These are phyloP conservation scores for Penicillium sp. DNA, from an alignment of 2,329 filamentous ascomycete species.

Conservation along the genomic window DNA sequence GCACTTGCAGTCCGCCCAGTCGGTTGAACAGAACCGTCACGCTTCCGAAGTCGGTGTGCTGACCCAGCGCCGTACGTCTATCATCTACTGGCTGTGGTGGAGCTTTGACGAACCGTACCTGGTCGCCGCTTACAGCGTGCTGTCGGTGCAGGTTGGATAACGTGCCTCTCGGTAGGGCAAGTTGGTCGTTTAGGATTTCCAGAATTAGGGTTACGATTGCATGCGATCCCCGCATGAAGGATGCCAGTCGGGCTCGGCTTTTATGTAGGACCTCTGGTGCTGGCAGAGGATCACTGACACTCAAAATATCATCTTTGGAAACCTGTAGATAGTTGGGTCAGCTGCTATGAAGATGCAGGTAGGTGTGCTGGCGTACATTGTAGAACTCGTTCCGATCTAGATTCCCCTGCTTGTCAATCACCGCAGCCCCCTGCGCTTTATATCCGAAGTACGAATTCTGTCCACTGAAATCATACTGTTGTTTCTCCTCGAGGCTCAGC, in stretches of 20 bases:
- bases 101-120: constrained; percentile 47
- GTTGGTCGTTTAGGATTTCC: constrained; percentile 37
- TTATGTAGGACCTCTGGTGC: constrained; percentile 36
- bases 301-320: constrained; percentile 47
- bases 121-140: constrained; percentile 40
- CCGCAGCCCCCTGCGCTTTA: constrained; percentile 41
- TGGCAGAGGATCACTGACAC: constrained; percentile 32
- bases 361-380: constrained; percentile 35
- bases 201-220: constrained; percentile 41
- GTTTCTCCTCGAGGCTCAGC: constrained; percentile 44
- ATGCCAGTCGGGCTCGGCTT: constrained; percentile 32
- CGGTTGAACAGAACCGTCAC: constrained; percentile 51
- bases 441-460: constrained; percentile 49
- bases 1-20: constrained; percentile 48
- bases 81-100: constrained; percentile 41
- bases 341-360: not conserved
- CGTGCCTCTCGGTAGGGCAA: constrained; percentile 37
- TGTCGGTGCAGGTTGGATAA: constrained; percentile 43
- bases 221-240: constrained; percentile 42
- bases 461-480: constrained; percentile 46
- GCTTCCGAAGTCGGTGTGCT: constrained; percentile 51
- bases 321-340: constrained; percentile 24
- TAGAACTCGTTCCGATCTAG: constrained; percentile 49
- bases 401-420: constrained; percentile 44
- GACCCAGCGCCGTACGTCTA: constrained; percentile 39